Base-by-base conservation (phyloP, 2,329 filamentous ascomycete genomes). In the Aspergillus costaricaensis region DNA sequence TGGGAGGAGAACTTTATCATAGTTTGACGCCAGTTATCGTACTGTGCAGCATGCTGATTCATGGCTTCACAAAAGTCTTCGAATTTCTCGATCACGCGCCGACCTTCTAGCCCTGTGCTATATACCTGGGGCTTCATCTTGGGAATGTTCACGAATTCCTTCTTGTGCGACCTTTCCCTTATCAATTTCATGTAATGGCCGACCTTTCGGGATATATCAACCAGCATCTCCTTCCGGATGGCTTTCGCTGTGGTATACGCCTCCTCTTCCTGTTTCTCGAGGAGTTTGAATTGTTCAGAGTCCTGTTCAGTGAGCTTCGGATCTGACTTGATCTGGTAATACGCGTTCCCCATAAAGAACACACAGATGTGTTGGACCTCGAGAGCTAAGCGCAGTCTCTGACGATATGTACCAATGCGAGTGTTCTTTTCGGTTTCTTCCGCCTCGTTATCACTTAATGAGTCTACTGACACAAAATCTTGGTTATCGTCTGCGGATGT, bases 311-410 rank as follows among this genome's bases (percentile, higher is more conserved):
- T 92, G 67, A 88, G 78, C 1, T 85, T 81, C 48, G 84, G 74
- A 58, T 93, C 86, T 0, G 86, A 85, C 70, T 93, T 95, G 62
- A 96, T 90, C 70, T 96, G 91, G 70, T 88, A 97, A 66, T 88
- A 88, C 0, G 88, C 89, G 67, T 92, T 96, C 14, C 89, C 92
- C 25, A 88, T 88, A 71, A 96, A 96, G 77, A 97, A 97, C 0
- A 86, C 82, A 30, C 89, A 91, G 65, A 89, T 87, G 72, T 97
- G 94, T 62, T 94, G 85, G 47, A 96, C 76, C 71, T 96, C 92
- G 17, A 96, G 80, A 2, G 91, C 88, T 19, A 82, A 83, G 9
- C 92, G 88, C 21, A 97, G 80, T 47, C 87, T 85, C 56, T 88
- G 85, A 36, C 88, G 86, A 53, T 84, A 82, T 39, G 86, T 82